Base-by-base conservation (phyloP, 192 early-diverging fungal genomes). In the Funneliformis geosporum region DNA sequence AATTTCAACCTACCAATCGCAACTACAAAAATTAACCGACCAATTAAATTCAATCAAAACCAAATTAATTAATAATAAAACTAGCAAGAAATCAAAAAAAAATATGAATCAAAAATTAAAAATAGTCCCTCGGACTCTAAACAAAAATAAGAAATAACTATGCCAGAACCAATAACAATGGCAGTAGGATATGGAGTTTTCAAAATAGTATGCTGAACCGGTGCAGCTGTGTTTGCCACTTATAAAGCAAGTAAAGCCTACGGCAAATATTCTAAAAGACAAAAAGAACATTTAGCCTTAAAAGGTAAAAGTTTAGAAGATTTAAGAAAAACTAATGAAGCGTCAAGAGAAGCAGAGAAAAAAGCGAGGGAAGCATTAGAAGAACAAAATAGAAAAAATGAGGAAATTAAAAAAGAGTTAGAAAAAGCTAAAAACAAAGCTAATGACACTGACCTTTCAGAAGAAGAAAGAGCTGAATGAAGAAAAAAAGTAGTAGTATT, bases 251-350 rank as follows among this genome's bases (percentile, higher is more conserved):
- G 8, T 28, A 39, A 27, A 66, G 25, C n/a, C n/a, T n/a, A n/a
- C n/a, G n/a, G n/a, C n/a, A 72, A 72, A 25, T 16, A 72, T 44
- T 6, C 2, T n/a, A 72, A 72, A 72, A 46, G 5, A 2, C 2
- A 72, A 42, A 43, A 47, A 16, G 10, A 33, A 42, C 4, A 72
- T 44, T 72, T 72, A 72, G 70, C 27, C 27, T n/a, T 72, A 43
- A 72, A 43, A 42, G 25, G 70, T 21, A 39, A 72, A 47, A 43
- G 42, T 4, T 40, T 72, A 43, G 70, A 72, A 18, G 8, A 39
- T 3, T 2, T 16, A 2, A 42, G 16, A 42, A 33, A 72, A 72
- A 42, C 43, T 72, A 72, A 72, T 46, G 28, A 72, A 72, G 5
- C 43, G 16, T 2, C 40, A 16, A 39, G 40, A 42, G 42, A 2